These are phyloP conservation scores for Mesembryanthemum crystallinum DNA, from an alignment of 148 eudicot species.

Conservation along the genomic window DNA sequence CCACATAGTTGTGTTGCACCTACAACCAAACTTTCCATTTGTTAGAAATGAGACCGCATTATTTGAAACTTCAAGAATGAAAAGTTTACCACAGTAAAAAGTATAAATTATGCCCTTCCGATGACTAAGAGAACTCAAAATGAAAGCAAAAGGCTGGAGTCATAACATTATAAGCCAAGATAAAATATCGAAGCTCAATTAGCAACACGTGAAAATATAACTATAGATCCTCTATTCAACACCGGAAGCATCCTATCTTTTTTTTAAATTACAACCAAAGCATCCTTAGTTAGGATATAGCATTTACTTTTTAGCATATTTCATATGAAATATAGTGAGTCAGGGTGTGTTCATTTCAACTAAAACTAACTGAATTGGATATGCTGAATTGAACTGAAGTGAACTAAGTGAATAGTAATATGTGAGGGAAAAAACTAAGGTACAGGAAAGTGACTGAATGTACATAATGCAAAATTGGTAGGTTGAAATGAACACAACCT, in stretches of 20 bases:
- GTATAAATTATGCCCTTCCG: not conserved
- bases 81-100: not conserved
- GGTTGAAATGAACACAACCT: too few relatives aligned
- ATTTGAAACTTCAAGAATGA: not conserved
- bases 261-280: too few relatives aligned
- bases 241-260: too few relatives aligned
- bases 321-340: too few relatives aligned
- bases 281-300: not conserved
- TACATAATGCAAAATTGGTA: too few relatives aligned
- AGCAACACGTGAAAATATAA: not conserved
- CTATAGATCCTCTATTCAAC: not conserved
- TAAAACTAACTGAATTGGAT: too few relatives aligned
- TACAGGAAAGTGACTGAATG: too few relatives aligned
- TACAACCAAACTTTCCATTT: conserved; percentile 41
- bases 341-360: too few relatives aligned
- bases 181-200: not conserved
- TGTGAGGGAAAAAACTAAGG: too few relatives aligned
- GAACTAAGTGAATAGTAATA: too few relatives aligned
- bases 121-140: not conserved
- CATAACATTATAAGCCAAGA: not conserved
- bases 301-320: not conserved
- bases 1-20: conserved; percentile 79
- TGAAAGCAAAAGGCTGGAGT: not conserved
- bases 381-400: too few relatives aligned
- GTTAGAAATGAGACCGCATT: conserved; percentile 21